phyloP scores from a whole-genome alignment of 306 rosid genomes.

The Rubus parviflorus region DNA sequence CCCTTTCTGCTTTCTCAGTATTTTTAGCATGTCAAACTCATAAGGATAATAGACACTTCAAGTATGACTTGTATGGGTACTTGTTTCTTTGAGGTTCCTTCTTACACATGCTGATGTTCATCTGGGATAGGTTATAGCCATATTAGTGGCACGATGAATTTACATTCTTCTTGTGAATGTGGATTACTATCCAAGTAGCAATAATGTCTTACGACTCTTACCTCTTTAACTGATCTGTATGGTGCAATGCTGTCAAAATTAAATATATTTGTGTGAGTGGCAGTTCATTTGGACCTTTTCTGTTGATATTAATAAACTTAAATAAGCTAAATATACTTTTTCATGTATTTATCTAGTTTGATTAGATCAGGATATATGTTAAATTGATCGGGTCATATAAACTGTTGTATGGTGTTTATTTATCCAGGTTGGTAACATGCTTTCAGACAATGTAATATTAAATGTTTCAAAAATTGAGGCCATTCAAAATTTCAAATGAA shows the following conservation, averaged over 20 bases:
- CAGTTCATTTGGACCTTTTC: background rate
- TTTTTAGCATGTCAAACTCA: background rate
- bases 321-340: background rate
- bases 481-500: constrained; percentile 20
- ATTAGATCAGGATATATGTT: background rate
- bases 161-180: background rate
- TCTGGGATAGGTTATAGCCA: background rate
- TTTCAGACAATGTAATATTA: constrained; percentile 1
- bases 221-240: background rate
- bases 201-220: background rate
- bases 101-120: background rate
- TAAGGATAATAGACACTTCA: background rate
- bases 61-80: background rate
- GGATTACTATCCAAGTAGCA: background rate
- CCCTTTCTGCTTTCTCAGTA: background rate
- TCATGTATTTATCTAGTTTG: background rate
- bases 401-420: background rate
- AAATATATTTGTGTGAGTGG: background rate
- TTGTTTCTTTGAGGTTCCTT: background rate
- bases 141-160: background rate
- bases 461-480: constrained; percentile 13
- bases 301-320: background rate
- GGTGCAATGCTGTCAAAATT: background rate
- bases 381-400: background rate
- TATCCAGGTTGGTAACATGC: background rate